Evolutionary conservation across 345 rosid species (phyloP).

Genomic region (Hypericum perforatum): DNA sequence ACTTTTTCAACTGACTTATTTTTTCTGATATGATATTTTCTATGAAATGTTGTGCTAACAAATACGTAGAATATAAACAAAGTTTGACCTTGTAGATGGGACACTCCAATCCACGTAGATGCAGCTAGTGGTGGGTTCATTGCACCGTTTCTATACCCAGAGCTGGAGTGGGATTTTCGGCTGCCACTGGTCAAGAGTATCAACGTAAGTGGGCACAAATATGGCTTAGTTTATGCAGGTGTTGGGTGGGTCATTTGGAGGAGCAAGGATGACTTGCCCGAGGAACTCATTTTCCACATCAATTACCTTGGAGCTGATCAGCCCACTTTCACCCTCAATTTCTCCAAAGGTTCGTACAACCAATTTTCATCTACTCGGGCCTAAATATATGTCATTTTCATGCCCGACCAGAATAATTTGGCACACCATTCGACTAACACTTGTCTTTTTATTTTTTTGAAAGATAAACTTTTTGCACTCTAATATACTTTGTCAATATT

Average conservation of each 20-base stretch:
- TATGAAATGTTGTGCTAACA: too few relatives aligned
- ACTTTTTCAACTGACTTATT: too few relatives aligned
- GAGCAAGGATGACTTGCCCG: constrained; percentile 23
- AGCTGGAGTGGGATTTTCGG: constrained; percentile 23
- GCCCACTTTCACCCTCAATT: constrained; percentile 24
- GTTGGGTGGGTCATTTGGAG: constrained; percentile 25
- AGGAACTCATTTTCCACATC: constrained; percentile 24
- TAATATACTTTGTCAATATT: too few relatives aligned
- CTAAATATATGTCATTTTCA: too few relatives aligned
- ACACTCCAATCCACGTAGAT: constrained; percentile 23
- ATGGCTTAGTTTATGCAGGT: constrained; percentile 22
- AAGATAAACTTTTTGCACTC: too few relatives aligned
- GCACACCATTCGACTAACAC: too few relatives aligned
- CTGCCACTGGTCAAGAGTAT: constrained; percentile 21
- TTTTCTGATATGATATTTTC: too few relatives aligned
- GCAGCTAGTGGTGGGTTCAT: constrained; percentile 26
- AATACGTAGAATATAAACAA: too few relatives aligned
- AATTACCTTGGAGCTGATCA: constrained; percentile 28
- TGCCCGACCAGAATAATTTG: too few relatives aligned
- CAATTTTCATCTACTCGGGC: too few relatives aligned
- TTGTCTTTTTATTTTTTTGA: too few relatives aligned
- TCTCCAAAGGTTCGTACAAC: constrained; percentile 15
- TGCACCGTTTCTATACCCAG: constrained; percentile 19
- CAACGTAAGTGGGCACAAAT: constrained; percentile 23
- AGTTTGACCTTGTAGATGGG: constrained; percentile 11